These are phyloP conservation scores for Termitomyces sp. DNA, from an alignment of 768 basidiomycete species.

Conservation along the genomic window DNA sequence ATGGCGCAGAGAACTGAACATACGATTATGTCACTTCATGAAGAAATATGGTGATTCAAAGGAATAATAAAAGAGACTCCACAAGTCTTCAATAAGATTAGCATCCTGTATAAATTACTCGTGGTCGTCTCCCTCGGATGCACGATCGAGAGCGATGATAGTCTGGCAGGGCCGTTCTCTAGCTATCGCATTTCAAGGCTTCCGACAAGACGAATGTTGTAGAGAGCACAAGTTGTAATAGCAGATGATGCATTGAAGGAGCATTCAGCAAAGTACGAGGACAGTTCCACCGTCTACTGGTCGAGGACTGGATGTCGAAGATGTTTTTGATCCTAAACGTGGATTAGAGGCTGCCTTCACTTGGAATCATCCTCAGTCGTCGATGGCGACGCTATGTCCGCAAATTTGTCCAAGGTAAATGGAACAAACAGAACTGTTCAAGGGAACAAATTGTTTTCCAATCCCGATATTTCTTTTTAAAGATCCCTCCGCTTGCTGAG, in stretches of 20 bases:
- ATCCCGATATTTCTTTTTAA: too few relatives aligned
- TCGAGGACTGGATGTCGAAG: too few relatives aligned
- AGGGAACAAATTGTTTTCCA: neutral
- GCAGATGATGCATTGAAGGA: neutral
- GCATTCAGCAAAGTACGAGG: too few relatives aligned
- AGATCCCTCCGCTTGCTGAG: too few relatives aligned
- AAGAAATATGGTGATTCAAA: neutral
- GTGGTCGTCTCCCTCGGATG: slow-evolving; percentile 2
- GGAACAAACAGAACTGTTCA: too few relatives aligned
- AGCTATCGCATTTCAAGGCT: slow-evolving; percentile 5
- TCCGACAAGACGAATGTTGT: neutral
- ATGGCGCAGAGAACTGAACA: slow-evolving; percentile 85
- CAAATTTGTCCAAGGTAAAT: neutral
- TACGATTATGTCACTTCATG: neutral
- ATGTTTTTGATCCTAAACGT: too few relatives aligned
- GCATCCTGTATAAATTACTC: slow-evolving; percentile 5
- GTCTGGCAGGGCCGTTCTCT: neutral
- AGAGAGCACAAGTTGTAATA: neutral
- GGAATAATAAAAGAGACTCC: slow-evolving; percentile 71
- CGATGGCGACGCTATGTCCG: neutral
- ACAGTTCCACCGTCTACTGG: too few relatives aligned
- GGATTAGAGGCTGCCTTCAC: neutral
- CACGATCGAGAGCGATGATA: neutral
- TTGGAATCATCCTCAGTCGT: neutral
- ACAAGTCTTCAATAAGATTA: slow-evolving; percentile 29